Evolutionary conservation across 306 rosid genomes (phyloP).

Genomic region (Medicago ruthenica): DNA sequence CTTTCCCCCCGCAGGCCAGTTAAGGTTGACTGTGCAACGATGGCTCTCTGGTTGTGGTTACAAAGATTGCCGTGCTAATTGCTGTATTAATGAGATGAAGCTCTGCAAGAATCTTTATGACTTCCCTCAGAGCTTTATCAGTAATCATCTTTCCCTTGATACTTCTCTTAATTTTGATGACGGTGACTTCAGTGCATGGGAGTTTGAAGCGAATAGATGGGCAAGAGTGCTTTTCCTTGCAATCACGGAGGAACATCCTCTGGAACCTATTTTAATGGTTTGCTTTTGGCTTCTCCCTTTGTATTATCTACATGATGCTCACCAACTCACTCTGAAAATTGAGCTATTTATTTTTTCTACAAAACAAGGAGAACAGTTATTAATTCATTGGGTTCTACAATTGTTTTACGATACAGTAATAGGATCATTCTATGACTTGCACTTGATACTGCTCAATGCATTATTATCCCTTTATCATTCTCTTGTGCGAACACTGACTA

Average conservation of each 20-base stretch:
- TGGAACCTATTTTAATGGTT: conserved; percentile 71
- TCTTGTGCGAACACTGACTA: conserved; percentile 37
- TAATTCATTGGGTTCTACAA: conserved; percentile 13
- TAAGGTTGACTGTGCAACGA: conserved; percentile 63
- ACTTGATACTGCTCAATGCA: conserved; percentile 24
- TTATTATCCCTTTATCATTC: conserved; percentile 20
- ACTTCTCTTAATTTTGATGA: conserved; percentile 65
- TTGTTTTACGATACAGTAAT: conserved; percentile 17
- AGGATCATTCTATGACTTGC: conserved; percentile 14
- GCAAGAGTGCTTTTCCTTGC: conserved; percentile 83
- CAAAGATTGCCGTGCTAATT: conserved; percentile 60
- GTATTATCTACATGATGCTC: conserved; percentile 27
- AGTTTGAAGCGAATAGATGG: conserved; percentile 86
- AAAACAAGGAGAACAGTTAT: conserved; percentile 15
- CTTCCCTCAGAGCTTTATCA: conserved; percentile 69
- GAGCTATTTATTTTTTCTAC: conserved; percentile 15
- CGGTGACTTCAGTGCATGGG: conserved; percentile 87
- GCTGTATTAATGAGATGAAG: conserved; percentile 57
- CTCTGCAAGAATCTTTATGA: conserved; percentile 66
- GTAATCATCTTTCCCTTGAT: conserved; percentile 41
- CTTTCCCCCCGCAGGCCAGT: conserved; percentile 64
- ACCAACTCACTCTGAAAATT: conserved; percentile 14
- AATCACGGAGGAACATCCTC: conserved; percentile 61
- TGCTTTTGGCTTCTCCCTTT: conserved; percentile 40
- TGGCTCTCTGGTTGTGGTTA: conserved; percentile 82